Evolutionary conservation across 768 basidiomycete species (phyloP), one percentile per base, ranked within the genome.

Genomic region (Lenzites betulinus): DNA sequence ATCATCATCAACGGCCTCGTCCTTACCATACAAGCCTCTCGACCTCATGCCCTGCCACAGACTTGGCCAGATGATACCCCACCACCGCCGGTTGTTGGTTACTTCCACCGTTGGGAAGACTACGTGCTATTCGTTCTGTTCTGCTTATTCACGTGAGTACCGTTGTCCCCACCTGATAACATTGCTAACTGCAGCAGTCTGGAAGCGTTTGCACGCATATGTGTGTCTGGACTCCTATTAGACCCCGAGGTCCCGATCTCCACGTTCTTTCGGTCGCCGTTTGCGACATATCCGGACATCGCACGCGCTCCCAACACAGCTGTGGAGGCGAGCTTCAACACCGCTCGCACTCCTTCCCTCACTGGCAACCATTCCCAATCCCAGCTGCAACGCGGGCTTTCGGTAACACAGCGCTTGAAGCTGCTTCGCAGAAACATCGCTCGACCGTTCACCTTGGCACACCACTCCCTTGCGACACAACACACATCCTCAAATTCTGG

Each of bases 101-200:
- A 90, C 76, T 97, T 98, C 75, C 85, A 88, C 60, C 64, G 74
- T 13, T 98, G 95, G 95, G 93, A 95, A 68, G 95, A 98, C 73
- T 88, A 84, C 68, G 86, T 80, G 20, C 77, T 98, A n/a, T 92
- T 98, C 71, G 82, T 69, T 20, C 75, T 98, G 54, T 98, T 98
- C 74, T 74, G 88, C 59, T 67, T 92, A 66, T 98, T 93, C 80
- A 94, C 93, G 90, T 89, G 75, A 68, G 88, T 82, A 15, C 22
- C 11, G 11, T 20, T 9, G 51, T 50, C 30, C 38, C 22, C 51
- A 20, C 20, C 46, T 2, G 15, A 20, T 42, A 23, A 55, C 44
- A 41, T 58, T n/a, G 64, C 70, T 22, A 38, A 59, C 3, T 51
- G 38, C 9, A n/a, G 8, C 63, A 93, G 92, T 6, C 62, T 95